phyloP scores from a whole-genome alignment of 768 basidiomycete genomes.

The Boletales sp. region DNA sequence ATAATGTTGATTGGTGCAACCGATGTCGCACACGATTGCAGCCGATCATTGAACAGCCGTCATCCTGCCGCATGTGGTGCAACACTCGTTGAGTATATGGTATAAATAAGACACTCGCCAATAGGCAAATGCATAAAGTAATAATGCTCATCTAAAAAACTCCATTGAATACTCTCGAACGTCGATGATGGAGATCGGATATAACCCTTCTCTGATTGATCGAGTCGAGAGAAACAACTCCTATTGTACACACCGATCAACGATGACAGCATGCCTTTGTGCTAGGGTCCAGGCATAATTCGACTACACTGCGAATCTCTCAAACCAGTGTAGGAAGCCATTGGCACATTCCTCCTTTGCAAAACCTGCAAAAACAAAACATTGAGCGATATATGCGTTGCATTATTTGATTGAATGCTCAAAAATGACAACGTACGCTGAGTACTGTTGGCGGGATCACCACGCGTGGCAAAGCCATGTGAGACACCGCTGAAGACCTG shows the following conservation, averaged over 20 bases:
- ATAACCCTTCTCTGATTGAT: too few relatives aligned
- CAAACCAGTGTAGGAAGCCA: constrained; percentile 49
- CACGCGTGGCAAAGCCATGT: constrained; percentile 36
- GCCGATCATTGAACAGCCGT: too few relatives aligned
- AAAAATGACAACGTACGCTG: constrained; percentile 15
- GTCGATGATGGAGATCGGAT: too few relatives aligned
- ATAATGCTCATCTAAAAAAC: too few relatives aligned
- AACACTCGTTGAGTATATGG: too few relatives aligned
- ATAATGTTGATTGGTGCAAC: too few relatives aligned
- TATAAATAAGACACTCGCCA: too few relatives aligned
- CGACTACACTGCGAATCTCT: constrained; percentile 35
- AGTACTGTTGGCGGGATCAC: constrained; percentile 23
- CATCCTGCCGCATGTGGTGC: too few relatives aligned
- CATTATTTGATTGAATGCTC: too few relatives aligned
- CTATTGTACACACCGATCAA: constrained; percentile 12
- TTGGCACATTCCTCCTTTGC: constrained; percentile 58
- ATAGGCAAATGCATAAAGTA: too few relatives aligned
- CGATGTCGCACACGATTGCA: too few relatives aligned
- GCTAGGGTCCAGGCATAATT: background rate
- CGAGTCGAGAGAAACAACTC: background rate
- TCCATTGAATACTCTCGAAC: too few relatives aligned
- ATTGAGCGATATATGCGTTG: background rate
- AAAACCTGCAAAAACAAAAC: constrained; percentile 40
- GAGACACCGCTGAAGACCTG: constrained; percentile 50
- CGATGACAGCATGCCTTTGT: background rate